Conservation (phyloP, 768 basidiomycete genomes). For the Paxillus ammoniavirescens region DNA sequence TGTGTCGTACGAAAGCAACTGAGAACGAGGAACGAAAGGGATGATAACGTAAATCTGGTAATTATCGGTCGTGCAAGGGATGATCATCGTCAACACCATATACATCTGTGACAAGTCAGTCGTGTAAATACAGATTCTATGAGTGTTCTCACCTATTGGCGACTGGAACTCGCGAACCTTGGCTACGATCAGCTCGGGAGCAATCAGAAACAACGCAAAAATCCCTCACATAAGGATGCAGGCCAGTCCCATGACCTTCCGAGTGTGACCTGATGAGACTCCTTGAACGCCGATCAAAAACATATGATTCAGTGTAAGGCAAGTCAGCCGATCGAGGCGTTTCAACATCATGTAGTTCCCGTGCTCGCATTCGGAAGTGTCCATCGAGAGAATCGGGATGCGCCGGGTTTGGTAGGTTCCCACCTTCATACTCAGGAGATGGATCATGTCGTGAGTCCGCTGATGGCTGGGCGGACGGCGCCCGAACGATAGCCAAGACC, state of each 20-base stretch:
- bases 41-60: not conserved
- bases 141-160: constrained; percentile 27
- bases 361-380: constrained; percentile 23
- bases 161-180: constrained; percentile 30
- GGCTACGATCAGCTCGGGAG: constrained; percentile 9
- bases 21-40: not conserved
- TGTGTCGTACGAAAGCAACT: not conserved
- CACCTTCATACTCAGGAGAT: constrained; percentile 41
- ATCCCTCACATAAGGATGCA: constrained; percentile 31
- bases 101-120: constrained; percentile 22
- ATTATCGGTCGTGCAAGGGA: constrained; percentile 20
- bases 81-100: constrained; percentile 27
- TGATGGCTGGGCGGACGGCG: constrained; percentile 17
- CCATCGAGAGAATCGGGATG: constrained; percentile 20
- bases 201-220: not conserved
- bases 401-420: constrained; percentile 19
- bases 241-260: constrained; percentile 21
- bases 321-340: constrained; percentile 5
- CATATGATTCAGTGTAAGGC: constrained; percentile 18
- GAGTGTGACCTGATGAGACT: constrained; percentile 29
- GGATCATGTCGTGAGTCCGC: constrained; percentile 28
- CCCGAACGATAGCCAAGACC: constrained; percentile 22
- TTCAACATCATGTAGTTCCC: constrained; percentile 15
- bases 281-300: constrained; percentile 29
- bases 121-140: not conserved